Base-by-base conservation (phyloP, 208 protist species). In the Trypanosoma caninum region DNA sequence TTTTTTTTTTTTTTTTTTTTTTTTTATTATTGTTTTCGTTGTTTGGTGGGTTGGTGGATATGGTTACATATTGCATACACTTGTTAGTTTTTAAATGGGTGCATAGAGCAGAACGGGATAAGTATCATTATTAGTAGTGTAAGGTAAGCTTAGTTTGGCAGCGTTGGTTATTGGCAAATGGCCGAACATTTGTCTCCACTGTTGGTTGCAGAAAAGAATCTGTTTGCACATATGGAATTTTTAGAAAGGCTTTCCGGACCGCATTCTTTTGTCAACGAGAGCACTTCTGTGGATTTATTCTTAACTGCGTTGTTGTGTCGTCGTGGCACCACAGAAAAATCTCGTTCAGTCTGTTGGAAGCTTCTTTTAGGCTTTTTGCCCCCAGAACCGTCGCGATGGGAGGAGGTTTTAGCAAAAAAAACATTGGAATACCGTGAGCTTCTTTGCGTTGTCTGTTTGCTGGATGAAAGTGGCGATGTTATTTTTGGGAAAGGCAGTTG, bases 331-430 rank as follows among this genome's bases (percentile, higher is more conserved):
- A 60, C 80, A 3, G 65, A 81, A 25, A 58, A 41, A 16, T 47
- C 60, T 0, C 76, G 88, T 3, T 58, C 71, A 1, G 44, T 28
- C 7, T 83, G 65, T 34, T 95, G 88, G 88, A 84, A 90, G 47
- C 45, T 92, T 2, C 72, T 95, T 2, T 77, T 95, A 50, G 89
- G 84, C 1, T 86, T 87, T 50, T 74, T 87, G 27, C 70, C 89
- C 13, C 35, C 59, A 2, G 53, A 60, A 2, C 20, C 54, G 22
- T 31, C 25, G 0, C 41, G 34, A 10, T 92, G 88, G 84, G 33
- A 48, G 5, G 45, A 28, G 8, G 59, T 82, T n/a, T 63, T 73
- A 27, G 51, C 20, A 8, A 23, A 14, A n/a, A 80, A 71, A n/a
- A 33, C 65, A 25, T 41, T 53, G 2, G 72, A 89, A 35, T 89